Percentiles rank a stretch among this genome's conserved stretches.
phyloP scores from a whole-genome alignment of 192 early-diverging fungal genomes.

The Coemansia sp. region DNA sequence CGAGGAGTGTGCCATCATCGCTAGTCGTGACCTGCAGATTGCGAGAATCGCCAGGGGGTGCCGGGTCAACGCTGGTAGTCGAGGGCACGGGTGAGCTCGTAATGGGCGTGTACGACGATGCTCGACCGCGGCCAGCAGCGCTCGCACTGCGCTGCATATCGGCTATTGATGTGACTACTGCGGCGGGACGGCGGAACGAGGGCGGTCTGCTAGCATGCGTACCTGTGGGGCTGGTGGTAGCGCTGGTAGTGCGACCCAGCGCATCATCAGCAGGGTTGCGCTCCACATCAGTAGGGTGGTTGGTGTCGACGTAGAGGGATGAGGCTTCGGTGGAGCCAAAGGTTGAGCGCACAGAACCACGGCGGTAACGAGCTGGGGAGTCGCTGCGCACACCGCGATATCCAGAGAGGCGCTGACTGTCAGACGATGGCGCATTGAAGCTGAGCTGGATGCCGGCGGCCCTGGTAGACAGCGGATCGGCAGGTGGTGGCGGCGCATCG shows the following conservation, averaged over 20 bases:
- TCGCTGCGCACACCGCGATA: slow-evolving; percentile 42
- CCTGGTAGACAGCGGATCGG: slow-evolving; percentile 29
- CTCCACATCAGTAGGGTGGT: neutral
- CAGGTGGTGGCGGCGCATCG: slow-evolving; percentile 10
- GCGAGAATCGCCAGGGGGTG: neutral
- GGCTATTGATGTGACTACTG: slow-evolving; percentile 16
- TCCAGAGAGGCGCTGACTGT: neutral
- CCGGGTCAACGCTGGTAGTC: neutral
- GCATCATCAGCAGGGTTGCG: neutral
- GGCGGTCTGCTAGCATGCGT: slow-evolving; percentile 6
- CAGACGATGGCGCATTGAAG: slow-evolving; percentile 3
- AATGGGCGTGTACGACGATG: slow-evolving; percentile 25
- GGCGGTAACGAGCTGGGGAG: slow-evolving; percentile 14
- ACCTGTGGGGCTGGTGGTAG: slow-evolving; percentile 18
- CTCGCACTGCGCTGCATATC: slow-evolving; percentile 38
- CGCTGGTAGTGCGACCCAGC: slow-evolving; percentile 13
- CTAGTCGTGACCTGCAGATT: neutral
- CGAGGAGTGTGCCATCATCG: slow-evolving; percentile 3
- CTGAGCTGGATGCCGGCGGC: slow-evolving; percentile 32
- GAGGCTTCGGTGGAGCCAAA: slow-evolving; percentile 16
- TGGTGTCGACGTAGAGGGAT: slow-evolving; percentile 10
- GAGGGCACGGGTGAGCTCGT: slow-evolving; percentile 6
- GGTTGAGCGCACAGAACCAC: slow-evolving; percentile 33
- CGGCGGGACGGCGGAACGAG: slow-evolving; percentile 22
- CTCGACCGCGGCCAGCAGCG: slow-evolving; percentile 10